Base-by-base conservation (phyloP, 192 early-diverging fungal genomes). In the Entomortierella parvispora region DNA sequence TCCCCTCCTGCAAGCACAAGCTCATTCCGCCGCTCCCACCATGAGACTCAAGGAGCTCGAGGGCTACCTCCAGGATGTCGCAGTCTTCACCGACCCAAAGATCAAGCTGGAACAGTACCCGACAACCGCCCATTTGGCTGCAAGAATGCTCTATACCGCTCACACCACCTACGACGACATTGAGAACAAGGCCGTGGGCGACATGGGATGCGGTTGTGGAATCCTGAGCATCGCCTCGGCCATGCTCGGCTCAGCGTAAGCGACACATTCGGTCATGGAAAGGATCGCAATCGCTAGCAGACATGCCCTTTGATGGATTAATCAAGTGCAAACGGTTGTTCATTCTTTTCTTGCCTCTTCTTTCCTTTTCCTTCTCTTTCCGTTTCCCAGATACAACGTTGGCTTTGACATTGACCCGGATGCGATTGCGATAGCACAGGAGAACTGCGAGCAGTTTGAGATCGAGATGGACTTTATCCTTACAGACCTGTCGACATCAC, bases 21-120 rank as follows among this genome's bases (percentile, higher is more conserved):
- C 8, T 5, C 33, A 37, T 11, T 25, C 32, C 51, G 51, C 51
- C 29, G 0, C 60, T 20, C 28, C 11, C 25, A 62, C 54, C 59
- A 93, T 93, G 91, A 89, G 88, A 61, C 84, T 93, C 46, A 93
- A 91, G 71, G 87, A 90, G 57, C 81, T 93, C 29, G 91, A 93
- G 62, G 83, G 85, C 5, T 79, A 85, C 33, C 84, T 91, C 18
- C 86, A 89, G 69, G 85, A 88, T 51, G 84, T 90, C 28, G 82
- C 79, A 5, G 86, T 82, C 42, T 93, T 93, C 72, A 84, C 81
- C 9, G 77, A 86, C 18, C 90, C 90, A 47, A 93, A 94, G 80
- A 84, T 91, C 58, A 86, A 90, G 59, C 83, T 90, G 45, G 93
- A 94, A 70, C 93, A 94, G 62, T 94, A 94, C 69, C 89, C 90